phyloP scores from a whole-genome alignment of 2,329 filamentous ascomycete species.

The Bimuria novae-zelandiae region DNA sequence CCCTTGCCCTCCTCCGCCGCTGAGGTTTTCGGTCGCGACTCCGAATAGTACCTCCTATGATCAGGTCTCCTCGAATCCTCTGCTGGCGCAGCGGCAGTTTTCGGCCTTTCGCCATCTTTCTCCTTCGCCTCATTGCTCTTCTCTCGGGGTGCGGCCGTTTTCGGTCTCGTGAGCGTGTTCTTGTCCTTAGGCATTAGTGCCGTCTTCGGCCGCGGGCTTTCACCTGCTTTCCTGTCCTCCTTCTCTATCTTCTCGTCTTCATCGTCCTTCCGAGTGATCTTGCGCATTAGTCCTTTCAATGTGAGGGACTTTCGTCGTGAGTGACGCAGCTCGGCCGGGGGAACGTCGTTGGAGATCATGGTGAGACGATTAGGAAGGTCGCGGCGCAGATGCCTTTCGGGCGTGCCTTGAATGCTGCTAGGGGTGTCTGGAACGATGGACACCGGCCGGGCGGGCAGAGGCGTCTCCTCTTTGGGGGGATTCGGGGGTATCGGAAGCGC shows the following conservation, averaged over 20 bases:
- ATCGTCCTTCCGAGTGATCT: conserved; percentile 30
- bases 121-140: background rate
- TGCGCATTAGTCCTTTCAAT: conserved; percentile 34
- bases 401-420: conserved; percentile 25
- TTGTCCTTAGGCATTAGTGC: conserved; percentile 20
- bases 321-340: conserved; percentile 26
- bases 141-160: conserved; percentile 10
- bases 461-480: conserved; percentile 14
- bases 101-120: conserved; percentile 4
- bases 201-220: conserved; percentile 11
- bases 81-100: conserved; percentile 12
- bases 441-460: conserved; percentile 12
- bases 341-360: conserved; percentile 27
- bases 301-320: conserved; percentile 26
- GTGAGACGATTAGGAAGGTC: conserved; percentile 21
- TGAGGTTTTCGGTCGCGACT: conserved; percentile 4
- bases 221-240: background rate
- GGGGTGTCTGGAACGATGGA: conserved; percentile 7
- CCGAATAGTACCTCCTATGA: background rate
- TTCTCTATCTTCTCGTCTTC: conserved; percentile 9
- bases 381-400: conserved; percentile 19
- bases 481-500: background rate
- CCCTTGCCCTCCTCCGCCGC: background rate
- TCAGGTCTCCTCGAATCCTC: background rate
- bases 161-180: conserved; percentile 16